Percentiles rank a stretch among this genome's conserved stretches.
Evolutionary conservation across 140 eudicot species (phyloP).

Genomic region (Senecio squalidus): DNA sequence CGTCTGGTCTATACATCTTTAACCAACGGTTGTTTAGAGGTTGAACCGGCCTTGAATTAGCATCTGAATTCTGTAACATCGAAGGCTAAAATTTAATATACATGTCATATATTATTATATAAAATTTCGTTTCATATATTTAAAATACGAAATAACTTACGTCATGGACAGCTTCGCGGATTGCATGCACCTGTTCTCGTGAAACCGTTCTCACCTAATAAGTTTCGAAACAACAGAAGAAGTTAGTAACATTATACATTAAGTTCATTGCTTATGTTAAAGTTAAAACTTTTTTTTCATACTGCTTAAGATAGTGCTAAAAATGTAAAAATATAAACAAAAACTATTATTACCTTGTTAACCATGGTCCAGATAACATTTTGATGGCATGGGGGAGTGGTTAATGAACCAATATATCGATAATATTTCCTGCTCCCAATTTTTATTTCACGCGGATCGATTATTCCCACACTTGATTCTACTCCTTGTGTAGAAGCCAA

Average conservation of each 20-base stretch:
- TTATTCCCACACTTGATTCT: slow-evolving; percentile 36
- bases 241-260: too few species aligned
- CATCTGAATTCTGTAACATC: slow-evolving; percentile 24
- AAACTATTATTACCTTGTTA: slow-evolving; percentile 34
- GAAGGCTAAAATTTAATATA: background rate
- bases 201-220: slow-evolving; percentile 50
- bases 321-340: background rate
- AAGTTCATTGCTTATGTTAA: background rate
- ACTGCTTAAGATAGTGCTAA: background rate
- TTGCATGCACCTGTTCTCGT: slow-evolving; percentile 34
- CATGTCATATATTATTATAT: background rate
- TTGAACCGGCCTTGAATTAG: slow-evolving; percentile 49
- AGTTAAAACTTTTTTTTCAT: background rate
- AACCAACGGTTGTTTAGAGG: slow-evolving; percentile 30
- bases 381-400: slow-evolving; percentile 63
- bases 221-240: background rate
- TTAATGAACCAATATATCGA: slow-evolving; percentile 69
- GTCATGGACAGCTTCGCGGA: slow-evolving; percentile 57
- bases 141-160: slow-evolving; percentile 25
- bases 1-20: slow-evolving; percentile 31
- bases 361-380: slow-evolving; percentile 59
- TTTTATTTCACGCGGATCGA: slow-evolving; percentile 38
- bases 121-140: background rate
- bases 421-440: slow-evolving; percentile 59
- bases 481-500: slow-evolving; percentile 23